Evolutionary conservation across 345 rosid genomes (phyloP), one percentile per base, ranked within the genome.

Genomic region (Crucihimalaya himalaica): DNA sequence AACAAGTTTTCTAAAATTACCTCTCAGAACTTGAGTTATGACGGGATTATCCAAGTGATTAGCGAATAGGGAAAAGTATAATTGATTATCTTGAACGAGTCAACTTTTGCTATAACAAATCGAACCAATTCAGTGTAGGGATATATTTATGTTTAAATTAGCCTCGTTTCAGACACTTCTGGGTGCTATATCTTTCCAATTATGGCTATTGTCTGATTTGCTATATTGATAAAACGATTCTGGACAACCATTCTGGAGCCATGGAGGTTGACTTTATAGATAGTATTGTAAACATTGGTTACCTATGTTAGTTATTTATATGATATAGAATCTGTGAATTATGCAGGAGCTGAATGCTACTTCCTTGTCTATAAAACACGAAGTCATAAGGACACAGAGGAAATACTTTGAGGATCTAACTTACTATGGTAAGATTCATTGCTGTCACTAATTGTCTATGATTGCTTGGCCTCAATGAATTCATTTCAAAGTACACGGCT

Each of bases 261-360:
- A 77, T 92, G 70, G 83, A 86, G 97, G 99, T 95, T 62, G 32
- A 27, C 35, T 80, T 83, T 37, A 45, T 40, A 31, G 15, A 59
- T 31, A 61, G 25, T 58, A 75, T 72, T 68, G 40, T 57, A 39
- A 59, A 35, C 45, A 16, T 37, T 60, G 19, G 19, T 19, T 61
- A 16, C 27, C 57, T 42, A 12, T 62, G 13, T 35, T 59, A 60
- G 25, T 46, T 75, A 6, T 35, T 16, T 34, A 28, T 18, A 13
- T 72, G 56, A 55, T 46, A 48, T 13, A 16, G 20, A 46, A 50
- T 48, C 14, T 73, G 39, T 55, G 35, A n/a, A 28, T 70, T 79
- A 34, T 70, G 56, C 71, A 95, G 99, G 98, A 85, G 57, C 45
- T 95, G 78, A 84, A 86, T 83, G 74, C 67, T 45, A 85, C 86